Base-by-base conservation (phyloP, 1,139 yeast species). In the Debaryomycetaceae sp. region DNA sequence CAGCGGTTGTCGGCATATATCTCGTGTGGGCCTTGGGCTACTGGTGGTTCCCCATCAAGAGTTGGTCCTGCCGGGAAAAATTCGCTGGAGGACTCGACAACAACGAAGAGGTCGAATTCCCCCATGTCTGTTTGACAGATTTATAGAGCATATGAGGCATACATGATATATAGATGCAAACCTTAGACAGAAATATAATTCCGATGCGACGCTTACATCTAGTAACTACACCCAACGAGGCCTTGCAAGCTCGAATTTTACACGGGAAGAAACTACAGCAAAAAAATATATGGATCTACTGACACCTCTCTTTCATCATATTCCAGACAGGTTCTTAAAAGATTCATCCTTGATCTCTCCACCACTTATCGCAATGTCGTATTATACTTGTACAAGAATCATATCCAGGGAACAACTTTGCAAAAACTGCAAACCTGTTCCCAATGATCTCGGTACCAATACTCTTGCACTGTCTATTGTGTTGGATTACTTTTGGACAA, bases 1-100 rank as follows among this genome's bases (percentile, higher is more conserved):
- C 81, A n/a, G 88, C 76, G 6, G 86, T 84, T 20, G 69, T 83
- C 49, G 84, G 68, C 1, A 79, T 80, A 24, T 81, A 79, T 58
- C 62, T 78, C 13, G 48, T 78, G 4, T 81, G 79, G 62, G 71
- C 83, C 7, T 50, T 83, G 41, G 63, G 70, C 5, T 81, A 81
- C 60, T 85, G 89, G 87, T 74, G 62, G 60, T 70, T 72, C 66
- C 78, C 78, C 27, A 56, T 70, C 45, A 68, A 65, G 50, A 65
- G 63, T 38, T 70, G 60, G 57, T 59, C 70, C 37, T 70, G 76
- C 55, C 65, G 71, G 53, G 68, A 64, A 42, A 59, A 58, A 38
- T 73, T 74, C 52, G 78, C 78, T 34, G 78, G 78, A 37, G 79
- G 79, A 20, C 57, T 67, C 49, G 67, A 65, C 36, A 65, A 63